phyloP scores from a whole-genome alignment of 2,329 filamentous ascomycete species.

The Cyclaneusma minus region DNA sequence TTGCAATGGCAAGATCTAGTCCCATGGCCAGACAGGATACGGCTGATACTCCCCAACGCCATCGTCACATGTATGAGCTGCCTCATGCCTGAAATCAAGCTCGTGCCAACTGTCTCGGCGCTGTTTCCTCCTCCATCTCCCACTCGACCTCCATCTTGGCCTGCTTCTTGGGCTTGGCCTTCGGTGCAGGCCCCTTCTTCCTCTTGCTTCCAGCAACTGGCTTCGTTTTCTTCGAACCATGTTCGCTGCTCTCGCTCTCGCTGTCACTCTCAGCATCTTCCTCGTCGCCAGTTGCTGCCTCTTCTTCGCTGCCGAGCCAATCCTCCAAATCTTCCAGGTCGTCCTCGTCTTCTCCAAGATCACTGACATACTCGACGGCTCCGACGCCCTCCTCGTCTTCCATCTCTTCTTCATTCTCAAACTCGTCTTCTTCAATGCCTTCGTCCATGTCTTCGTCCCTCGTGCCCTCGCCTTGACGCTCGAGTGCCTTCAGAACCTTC shows the following conservation, averaged over 20 bases:
- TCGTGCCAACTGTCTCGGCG: conserved; percentile 10
- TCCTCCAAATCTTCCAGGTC: conserved; percentile 75
- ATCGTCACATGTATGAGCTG: no score
- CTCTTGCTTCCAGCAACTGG: conserved; percentile 36
- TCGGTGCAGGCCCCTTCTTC: conserved; percentile 16
- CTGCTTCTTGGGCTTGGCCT: conserved; percentile 34
- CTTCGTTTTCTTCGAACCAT: conserved; percentile 38
- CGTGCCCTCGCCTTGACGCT: conserved; percentile 69
- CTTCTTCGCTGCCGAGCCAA: conserved; percentile 64
- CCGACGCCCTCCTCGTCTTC: conserved; percentile 50
- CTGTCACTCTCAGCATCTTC: conserved; percentile 40
- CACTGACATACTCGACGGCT: conserved; percentile 84
- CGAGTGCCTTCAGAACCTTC: conserved; percentile 83
- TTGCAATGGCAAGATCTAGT: no score
- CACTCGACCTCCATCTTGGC: conserved; percentile 56
- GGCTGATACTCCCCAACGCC: no score
- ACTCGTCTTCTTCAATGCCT: conserved; percentile 66
- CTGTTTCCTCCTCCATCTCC: conserved; percentile 49
- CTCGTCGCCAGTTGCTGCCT: conserved; percentile 26
- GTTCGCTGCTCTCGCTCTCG: conserved; percentile 31
- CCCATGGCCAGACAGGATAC: no score
- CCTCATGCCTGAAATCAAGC: conserved; percentile 1
- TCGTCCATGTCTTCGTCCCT: conserved; percentile 81
- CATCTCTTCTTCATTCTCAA: conserved; percentile 51
- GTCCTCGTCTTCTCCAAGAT: conserved; percentile 72